phyloP scores from a whole-genome alignment of 805 yeast genomes.

The Groenewaldozyma salmanticensis region DNA sequence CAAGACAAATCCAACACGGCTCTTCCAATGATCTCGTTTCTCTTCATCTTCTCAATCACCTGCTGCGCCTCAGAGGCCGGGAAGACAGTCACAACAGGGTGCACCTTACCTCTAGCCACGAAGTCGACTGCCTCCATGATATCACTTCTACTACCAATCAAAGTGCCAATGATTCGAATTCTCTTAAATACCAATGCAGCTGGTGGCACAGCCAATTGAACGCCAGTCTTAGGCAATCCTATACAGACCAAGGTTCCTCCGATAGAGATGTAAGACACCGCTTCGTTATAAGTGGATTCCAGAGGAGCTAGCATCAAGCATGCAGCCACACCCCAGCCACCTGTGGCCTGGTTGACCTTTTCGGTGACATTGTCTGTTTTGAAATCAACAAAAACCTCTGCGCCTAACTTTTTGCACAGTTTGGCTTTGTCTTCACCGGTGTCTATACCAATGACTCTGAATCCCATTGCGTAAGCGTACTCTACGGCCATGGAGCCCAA shows the following conservation, averaged over 20 bases:
- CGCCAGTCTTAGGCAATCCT: constrained; percentile 17
- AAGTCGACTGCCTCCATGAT: constrained; percentile 19
- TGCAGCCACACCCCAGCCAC: constrained; percentile 19
- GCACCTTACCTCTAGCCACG: constrained; percentile 15
- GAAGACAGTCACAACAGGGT: constrained; percentile 12
- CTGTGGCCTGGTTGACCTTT: constrained; percentile 18
- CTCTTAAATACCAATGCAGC: constrained; percentile 9
- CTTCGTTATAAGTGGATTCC: constrained; percentile 13
- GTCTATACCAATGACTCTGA: constrained; percentile 46
- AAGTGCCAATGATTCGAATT: constrained; percentile 16
- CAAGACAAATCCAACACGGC: constrained; percentile 18
- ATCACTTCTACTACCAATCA: constrained; percentile 21
- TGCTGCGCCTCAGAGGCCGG: constrained; percentile 9
- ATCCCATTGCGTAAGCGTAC: constrained; percentile 51
- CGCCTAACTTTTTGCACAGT: constrained; percentile 39
- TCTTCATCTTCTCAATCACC: constrained; percentile 14
- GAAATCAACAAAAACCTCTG: constrained; percentile 47
- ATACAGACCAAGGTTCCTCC: constrained; percentile 18
- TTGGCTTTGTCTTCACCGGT: constrained; percentile 45
- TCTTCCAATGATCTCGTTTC: constrained; percentile 18
- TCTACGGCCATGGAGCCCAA: constrained; percentile 51
- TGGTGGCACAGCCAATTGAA: constrained; percentile 13
- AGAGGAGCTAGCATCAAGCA: constrained; percentile 16
- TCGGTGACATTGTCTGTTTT: constrained; percentile 19
- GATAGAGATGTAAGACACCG: constrained; percentile 14